Evolutionary conservation across 2,329 filamentous ascomycete species (phyloP).

Genomic region (Penicillium hordei): DNA sequence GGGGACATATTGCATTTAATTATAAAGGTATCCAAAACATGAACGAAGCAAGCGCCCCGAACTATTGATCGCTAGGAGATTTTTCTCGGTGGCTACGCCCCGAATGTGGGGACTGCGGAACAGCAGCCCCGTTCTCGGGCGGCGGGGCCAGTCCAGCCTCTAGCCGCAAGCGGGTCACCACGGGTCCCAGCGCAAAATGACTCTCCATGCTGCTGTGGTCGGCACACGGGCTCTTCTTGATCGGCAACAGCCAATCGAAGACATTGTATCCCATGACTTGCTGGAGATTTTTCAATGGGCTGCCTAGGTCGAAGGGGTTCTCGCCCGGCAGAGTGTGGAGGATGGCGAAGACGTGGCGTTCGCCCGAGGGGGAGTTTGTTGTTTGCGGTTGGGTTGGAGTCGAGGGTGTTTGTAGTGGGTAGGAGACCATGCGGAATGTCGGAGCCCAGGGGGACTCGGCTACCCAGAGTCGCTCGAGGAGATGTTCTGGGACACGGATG

Average conservation of each 20-base stretch:
- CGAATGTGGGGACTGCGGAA: neutral
- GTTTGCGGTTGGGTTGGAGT: conserved; percentile 18
- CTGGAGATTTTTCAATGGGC: conserved; percentile 66
- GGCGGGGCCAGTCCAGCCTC: conserved; percentile 41
- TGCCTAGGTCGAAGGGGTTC: conserved; percentile 82
- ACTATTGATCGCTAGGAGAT: neutral
- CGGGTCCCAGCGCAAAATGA: conserved; percentile 66
- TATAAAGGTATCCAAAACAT: conserved; percentile 2
- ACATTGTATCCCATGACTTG: conserved; percentile 73
- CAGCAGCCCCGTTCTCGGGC: conserved; percentile 5
- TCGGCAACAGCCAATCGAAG: conserved; percentile 77
- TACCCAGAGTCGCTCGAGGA: conserved; percentile 34
- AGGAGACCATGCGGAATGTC: conserved; percentile 43
- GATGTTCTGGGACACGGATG: conserved; percentile 61
- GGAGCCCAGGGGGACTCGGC: conserved; percentile 37
- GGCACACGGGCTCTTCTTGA: conserved; percentile 71
- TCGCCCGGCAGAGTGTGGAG: conserved; percentile 70
- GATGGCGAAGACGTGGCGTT: conserved; percentile 73
- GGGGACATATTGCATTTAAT: neutral
- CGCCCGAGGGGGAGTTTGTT: conserved; percentile 45
- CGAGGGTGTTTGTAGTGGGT: conserved; percentile 37
- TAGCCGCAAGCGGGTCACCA: conserved; percentile 57
- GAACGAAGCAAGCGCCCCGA: neutral
- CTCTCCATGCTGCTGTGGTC: conserved; percentile 65
- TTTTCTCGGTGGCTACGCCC: conserved; percentile 3